Evolutionary conservation across 1,284 basidiomycete species (phyloP).

Genomic region (Omphalotus olearius): DNA sequence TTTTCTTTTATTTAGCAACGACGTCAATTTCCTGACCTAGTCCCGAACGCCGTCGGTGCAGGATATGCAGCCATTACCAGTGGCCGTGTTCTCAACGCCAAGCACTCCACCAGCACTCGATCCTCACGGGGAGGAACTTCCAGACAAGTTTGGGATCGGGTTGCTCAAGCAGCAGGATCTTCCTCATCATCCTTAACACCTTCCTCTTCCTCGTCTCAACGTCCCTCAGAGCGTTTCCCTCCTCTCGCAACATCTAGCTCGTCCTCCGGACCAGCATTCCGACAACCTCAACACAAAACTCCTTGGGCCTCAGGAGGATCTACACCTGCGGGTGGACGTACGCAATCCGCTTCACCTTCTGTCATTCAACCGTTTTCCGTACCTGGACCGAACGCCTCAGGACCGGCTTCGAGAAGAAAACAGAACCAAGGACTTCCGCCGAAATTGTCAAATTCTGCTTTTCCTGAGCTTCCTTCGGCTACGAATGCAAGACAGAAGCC

Average conservation of each 20-base stretch:
- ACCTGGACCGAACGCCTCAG: slow-evolving; percentile 14
- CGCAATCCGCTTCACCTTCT: slow-evolving; percentile 9
- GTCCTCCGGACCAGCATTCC: neutral
- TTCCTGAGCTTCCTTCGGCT: slow-evolving; percentile 65
- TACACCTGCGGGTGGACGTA: neutral
- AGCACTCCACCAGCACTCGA: slow-evolving; percentile 64
- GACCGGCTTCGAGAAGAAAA: slow-evolving; percentile 17
- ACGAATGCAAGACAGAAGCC: slow-evolving; percentile 40
- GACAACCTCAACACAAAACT: neutral
- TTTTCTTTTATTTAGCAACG: slow-evolving; percentile 52
- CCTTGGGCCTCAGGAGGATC: slow-evolving; percentile 1
- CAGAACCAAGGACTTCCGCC: slow-evolving; percentile 28
- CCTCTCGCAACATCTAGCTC: neutral
- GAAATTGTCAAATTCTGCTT: slow-evolving; percentile 53
- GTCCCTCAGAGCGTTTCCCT: neutral
- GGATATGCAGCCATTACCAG: slow-evolving; percentile 78
- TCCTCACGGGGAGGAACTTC: slow-evolving; percentile 36
- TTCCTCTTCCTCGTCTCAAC: neutral
- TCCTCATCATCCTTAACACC: slow-evolving; percentile 11
- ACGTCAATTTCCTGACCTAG: slow-evolving; percentile 78
- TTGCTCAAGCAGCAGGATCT: slow-evolving; percentile 77
- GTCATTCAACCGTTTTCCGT: slow-evolving; percentile 13
- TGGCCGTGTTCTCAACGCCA: slow-evolving; percentile 80
- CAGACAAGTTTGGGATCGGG: slow-evolving; percentile 79
- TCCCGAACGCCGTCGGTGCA: slow-evolving; percentile 41